Evolutionary conservation across 441 rosid genomes (phyloP).

Genomic region (Erodium moschatum): DNA sequence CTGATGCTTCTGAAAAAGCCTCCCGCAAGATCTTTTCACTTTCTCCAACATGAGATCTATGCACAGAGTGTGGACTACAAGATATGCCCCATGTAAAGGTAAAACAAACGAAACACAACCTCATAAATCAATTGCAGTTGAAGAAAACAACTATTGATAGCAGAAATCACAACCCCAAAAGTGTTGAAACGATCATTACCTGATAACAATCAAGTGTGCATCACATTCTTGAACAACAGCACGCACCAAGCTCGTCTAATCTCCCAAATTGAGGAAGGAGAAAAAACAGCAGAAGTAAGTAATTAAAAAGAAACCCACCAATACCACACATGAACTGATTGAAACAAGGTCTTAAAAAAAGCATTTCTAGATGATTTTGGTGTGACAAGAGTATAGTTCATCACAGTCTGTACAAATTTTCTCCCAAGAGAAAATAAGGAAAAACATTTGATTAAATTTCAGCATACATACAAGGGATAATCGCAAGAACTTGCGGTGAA

Average conservation of each 20-base stretch:
- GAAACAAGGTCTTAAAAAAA: not conserved
- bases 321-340: not conserved
- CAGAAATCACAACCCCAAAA: not conserved
- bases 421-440: not conserved
- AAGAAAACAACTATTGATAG: not conserved
- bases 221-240: conserved; percentile 74
- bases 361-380: not conserved
- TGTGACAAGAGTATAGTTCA: not conserved
- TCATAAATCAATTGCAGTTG: not conserved
- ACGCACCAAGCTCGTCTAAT: conserved; percentile 85
- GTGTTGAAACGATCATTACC: conserved; percentile 33
- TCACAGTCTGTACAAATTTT: not conserved
- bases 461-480: not conserved
- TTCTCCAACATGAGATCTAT: conserved; percentile 81
- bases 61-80: conserved; percentile 72
- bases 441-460: not conserved
- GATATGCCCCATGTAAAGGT: conserved; percentile 13
- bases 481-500: no score
- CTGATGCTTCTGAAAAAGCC: conserved; percentile 65
- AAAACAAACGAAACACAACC: not conserved
- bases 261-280: conserved; percentile 9
- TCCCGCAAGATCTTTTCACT: conserved; percentile 74
- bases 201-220: conserved; percentile 65
- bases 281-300: not conserved
- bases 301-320: not conserved